Base-by-base conservation (phyloP, 345 rosid genomes). In the Trapa bicornis region DNA sequence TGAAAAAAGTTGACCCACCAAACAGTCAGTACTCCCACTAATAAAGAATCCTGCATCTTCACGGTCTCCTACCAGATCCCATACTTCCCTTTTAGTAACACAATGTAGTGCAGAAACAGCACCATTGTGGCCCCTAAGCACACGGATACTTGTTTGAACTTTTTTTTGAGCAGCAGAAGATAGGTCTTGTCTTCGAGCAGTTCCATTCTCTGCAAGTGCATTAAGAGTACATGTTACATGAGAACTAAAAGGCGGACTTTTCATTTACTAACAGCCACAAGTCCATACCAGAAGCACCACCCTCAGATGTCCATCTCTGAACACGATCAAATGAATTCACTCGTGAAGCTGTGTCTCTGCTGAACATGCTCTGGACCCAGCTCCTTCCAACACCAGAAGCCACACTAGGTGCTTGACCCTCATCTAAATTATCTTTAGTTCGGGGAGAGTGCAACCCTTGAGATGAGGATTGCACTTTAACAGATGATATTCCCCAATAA, bases 321-420 rank as follows among this genome's bases (percentile, higher is more conserved):
- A 81, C 87, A 75, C 94, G 96, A 71, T 82, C 68, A 78, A 87
- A 84, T 61, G 97, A 89, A 73, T 80, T 85, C 2, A 85, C 70
- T 75, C 91, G 86, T 68, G 99, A 82, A 37, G 86, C 70, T 64
- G 89, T 79, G 61, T 91, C 99, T 74, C 92, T 89, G 83, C 95
- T 91, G 77, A 94, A 94, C 99, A 94, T 94, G 78, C 99, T 94
- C 77, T 94, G 99, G 61, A 91, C 99, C 99, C 99, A 94, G 77
- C 96, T 94, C 82, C 99, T 86, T 70, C 99, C 95, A 77, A 88
- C 72, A 76, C 74, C 95, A 80, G 99, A 79, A 64, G 96, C 96
- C 83, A 91, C 99, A 22, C 91, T 81, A 75, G 99, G 89, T 80
- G 87, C 89, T 79, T 91, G 84, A 79, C 75, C 79, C 71, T 94